Evolutionary conservation across 2,329 filamentous ascomycete species (phyloP), one percentile per base, ranked within the genome.

Genomic region (Diaporthe caulivora): DNA sequence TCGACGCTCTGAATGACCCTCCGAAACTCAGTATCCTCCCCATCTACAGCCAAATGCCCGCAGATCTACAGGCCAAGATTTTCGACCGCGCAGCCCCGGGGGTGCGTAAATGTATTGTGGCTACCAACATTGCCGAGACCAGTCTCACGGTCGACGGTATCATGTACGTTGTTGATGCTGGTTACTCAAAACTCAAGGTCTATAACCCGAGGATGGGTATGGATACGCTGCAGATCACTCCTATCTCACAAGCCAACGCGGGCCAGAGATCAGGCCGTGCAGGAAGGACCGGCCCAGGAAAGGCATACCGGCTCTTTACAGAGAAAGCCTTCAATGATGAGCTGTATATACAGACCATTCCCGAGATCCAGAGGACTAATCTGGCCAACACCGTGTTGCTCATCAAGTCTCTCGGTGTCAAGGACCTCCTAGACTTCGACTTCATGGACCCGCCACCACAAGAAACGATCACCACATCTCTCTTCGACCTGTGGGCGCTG

Each of bases 201-300:
- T 99, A 98, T 84, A 99, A 99, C 79, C 95, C 97, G 8, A 94
- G 95, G 70, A 98, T 99, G 95, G 97, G 97, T 72, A 99, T 99
- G 97, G 97, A 99, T 80, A 98, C 96, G 0, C 89, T 99, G 18
- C 97, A 98, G 80, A 97, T 99, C 77, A 99, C 97, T 0, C 97
- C 97, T 0, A 97, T 99, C 70, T 98, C 95, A 2, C 97, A 99
- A 82, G 97, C 97, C 77, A 99, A 99, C 82, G 93, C 95, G 6
- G 95, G 94, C 5, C 97, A 99, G 81, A 92, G 97, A 79, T 96
- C 97, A 53, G 97, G 97, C 73, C 94, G 97, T 81, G 97, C 97
- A 57, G 97, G 97, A 24, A 91, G 97, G 78, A 99, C 97, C 10
- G 97, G 97, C 0, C 97, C 97, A 1, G 97, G 97, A 74, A 98